Conservation (phyloP, 2,329 filamentous ascomycete species). For the Pseudopyrenochaeta lycopersici region DNA sequence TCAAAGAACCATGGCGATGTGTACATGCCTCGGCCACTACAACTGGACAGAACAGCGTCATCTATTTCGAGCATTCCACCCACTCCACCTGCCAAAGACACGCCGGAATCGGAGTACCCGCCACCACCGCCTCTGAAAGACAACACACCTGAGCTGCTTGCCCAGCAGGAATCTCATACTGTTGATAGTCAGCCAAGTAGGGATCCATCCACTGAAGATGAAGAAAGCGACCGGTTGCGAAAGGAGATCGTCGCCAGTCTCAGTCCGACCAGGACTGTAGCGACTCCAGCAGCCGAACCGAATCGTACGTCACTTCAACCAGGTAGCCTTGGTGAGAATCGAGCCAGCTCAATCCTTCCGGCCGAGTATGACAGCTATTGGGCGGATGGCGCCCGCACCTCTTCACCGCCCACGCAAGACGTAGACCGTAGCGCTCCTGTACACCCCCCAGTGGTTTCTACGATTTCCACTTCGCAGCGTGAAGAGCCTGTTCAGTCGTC, state of each 20-base stretch:
- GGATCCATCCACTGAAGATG: slow-evolving; percentile 63
- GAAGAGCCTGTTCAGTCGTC: slow-evolving; percentile 25
- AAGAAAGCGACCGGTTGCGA: slow-evolving; percentile 75
- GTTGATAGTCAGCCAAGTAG: slow-evolving; percentile 55
- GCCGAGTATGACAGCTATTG: slow-evolving; percentile 75
- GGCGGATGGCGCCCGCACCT: slow-evolving; percentile 58
- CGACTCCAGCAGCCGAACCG: slow-evolving; percentile 22
- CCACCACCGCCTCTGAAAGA: slow-evolving; percentile 48
- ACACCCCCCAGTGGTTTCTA: slow-evolving; percentile 11
- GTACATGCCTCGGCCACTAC: slow-evolving; percentile 47
- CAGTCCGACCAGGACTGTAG: slow-evolving; percentile 46
- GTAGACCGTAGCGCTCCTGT: slow-evolving; percentile 27
- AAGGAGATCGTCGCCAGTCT: slow-evolving; percentile 80
- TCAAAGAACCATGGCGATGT: slow-evolving; percentile 41
- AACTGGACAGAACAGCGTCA: slow-evolving; percentile 48
- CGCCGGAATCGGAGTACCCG: slow-evolving; percentile 37
- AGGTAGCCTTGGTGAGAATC: slow-evolving; percentile 34
- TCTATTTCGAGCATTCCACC: slow-evolving; percentile 52
- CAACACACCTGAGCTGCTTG: slow-evolving; percentile 36
- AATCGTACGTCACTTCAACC: slow-evolving; percentile 39
- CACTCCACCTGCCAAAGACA: slow-evolving; percentile 59
- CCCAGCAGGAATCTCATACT: slow-evolving; percentile 30
- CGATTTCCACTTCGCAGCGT: slow-evolving; percentile 15
- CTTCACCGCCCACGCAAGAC: slow-evolving; percentile 43
- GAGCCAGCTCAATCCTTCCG: slow-evolving; percentile 71